Conservation (phyloP, 176 grass and related monocot species). For the Lolium perenne region DNA sequence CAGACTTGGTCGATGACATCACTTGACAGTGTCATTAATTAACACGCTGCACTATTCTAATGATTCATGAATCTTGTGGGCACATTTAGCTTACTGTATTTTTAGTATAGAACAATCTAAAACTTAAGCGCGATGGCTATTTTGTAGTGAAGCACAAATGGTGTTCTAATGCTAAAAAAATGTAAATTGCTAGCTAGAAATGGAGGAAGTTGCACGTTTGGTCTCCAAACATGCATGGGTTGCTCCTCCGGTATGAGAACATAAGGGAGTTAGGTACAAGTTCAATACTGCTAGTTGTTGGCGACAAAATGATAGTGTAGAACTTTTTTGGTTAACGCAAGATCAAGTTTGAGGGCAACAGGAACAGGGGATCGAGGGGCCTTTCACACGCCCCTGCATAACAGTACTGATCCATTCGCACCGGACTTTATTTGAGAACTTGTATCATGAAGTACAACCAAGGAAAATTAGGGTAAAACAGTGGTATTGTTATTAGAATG, state of each 20-base stretch:
- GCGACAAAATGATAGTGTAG: neutral
- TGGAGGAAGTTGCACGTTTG: neutral
- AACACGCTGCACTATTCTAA: neutral
- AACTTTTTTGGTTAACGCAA: neutral
- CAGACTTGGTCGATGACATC: neutral
- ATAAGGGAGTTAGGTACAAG: neutral
- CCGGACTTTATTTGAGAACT: neutral
- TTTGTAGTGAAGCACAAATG: slow-evolving; percentile 8
- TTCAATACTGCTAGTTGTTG: neutral
- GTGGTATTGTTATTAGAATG: neutral
- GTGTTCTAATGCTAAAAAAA: neutral
- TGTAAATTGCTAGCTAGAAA: neutral
- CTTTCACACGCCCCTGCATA: neutral
- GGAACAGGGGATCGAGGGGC: neutral
- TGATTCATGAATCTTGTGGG: slow-evolving; percentile 2
- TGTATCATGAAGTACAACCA: neutral
- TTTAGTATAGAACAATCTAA: neutral
- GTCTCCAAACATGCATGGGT: neutral
- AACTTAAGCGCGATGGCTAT: neutral
- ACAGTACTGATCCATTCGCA: neutral
- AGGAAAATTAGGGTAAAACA: neutral
- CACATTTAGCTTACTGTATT: slow-evolving; percentile 7
- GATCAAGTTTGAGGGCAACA: neutral
- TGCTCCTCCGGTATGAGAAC: neutral
- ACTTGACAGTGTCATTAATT: neutral